phyloP scores from a whole-genome alignment of 1,284 basidiomycete species.

The Fomitopsis betulina region DNA sequence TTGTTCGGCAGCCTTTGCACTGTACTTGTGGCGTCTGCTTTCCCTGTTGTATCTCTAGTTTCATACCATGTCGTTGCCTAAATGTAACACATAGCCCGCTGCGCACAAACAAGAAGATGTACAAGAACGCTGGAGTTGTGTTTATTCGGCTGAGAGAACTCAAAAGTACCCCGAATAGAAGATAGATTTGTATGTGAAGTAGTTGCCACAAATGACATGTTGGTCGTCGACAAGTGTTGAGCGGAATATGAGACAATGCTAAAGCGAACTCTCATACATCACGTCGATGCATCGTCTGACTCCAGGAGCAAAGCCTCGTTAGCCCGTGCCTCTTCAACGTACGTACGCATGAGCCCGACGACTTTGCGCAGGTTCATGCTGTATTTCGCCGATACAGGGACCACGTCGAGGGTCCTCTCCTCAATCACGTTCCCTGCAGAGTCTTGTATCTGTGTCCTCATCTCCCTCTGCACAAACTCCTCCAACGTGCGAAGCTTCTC shows the following conservation, averaged over 20 bases:
- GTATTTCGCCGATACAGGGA: conserved; percentile 80
- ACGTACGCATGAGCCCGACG: conserved; percentile 58
- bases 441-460: conserved; percentile 30
- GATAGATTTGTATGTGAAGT: too few relatives aligned
- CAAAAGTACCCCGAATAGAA: too few relatives aligned
- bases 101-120: too few relatives aligned
- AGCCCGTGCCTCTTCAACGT: conserved; percentile 54
- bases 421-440: conserved; percentile 28
- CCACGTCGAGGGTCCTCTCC: conserved; percentile 49
- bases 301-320: background rate
- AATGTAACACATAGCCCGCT: too few relatives aligned
- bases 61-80: background rate
- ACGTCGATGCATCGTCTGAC: background rate
- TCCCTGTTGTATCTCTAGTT: background rate
- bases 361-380: conserved; percentile 71
- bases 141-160: too few relatives aligned
- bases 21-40: background rate
- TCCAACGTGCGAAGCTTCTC: conserved; percentile 53
- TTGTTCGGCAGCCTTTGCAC: background rate
- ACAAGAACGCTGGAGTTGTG: too few relatives aligned
- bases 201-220: too few relatives aligned
- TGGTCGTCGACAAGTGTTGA: too few relatives aligned
- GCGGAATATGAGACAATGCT: background rate
- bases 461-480: conserved; percentile 47
- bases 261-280: background rate